Evolutionary conservation across 768 basidiomycete genomes (phyloP), one percentile per base, ranked within the genome.

Genomic region (Leccinum imitatum): DNA sequence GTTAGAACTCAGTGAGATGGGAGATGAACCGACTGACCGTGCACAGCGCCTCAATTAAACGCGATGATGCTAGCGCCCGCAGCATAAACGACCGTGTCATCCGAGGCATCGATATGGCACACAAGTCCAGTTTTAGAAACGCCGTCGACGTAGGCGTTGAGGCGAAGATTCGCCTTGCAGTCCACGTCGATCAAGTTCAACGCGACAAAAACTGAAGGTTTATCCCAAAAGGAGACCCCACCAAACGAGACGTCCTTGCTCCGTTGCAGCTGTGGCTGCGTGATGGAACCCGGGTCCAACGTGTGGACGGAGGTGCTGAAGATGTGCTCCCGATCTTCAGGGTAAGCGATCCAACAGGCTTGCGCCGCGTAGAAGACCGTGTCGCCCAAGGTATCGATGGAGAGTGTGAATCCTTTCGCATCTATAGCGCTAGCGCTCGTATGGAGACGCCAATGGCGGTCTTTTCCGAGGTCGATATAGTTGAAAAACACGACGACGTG

Each of bases 321-420:
- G n/a, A 65, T 66, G 19, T 61, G 57, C n/a, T 56, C 30, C 30
- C 67, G 64, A 30, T 67, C 67, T 17, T 60, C 59, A 23, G 67
- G 67, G 47, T 65, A 63, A 11, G 67, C 67, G n/a, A 68, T 56
- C 67, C 67, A 66, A 11, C 61, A 55, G 6, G 59, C 64, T 13
- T 25, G 15, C 1, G 47, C 63, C 2, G 4, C 6, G 11, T 57
- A 6, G 6, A 68, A 48, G 41, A 57, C 2, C 0, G 63, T 68
- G 19, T 63, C 53, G 3, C 25, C 54, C 64, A 57, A 61, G 1
- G 61, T 66, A 11, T 52, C 61, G 15, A 63, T 60, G 6, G 53
- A 48, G 23, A 65, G 64, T 14, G 58, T 68, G 51, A 63, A 68
- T 17, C 67, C 67, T 1, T 15, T 55, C 8, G 6, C 51, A 3